Evolutionary conservation across 495 filamentous ascomycete genomes (phyloP), one percentile per base, ranked within the genome.

Genomic region (Umbilicaria muhlenbergii): DNA sequence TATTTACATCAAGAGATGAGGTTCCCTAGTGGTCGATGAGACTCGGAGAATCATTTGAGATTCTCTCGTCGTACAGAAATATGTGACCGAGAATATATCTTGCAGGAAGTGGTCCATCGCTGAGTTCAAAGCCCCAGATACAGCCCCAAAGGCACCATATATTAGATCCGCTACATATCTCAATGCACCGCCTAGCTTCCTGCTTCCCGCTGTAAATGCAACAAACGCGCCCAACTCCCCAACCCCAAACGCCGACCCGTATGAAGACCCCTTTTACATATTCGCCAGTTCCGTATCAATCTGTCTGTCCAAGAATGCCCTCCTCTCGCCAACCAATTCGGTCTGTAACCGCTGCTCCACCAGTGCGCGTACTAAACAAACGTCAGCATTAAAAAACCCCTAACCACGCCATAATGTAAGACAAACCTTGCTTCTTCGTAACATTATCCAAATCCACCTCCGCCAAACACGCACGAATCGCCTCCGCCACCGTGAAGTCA

Each of bases 391-490:
- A 3, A 32, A 11, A 5, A 12, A 13, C n/a, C 24, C 13, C 28
- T 6, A 37, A 10, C 11, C 24, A 18, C 4, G 2, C 28, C 1
- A 34, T 17, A 31, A 15, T 36, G 11, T 17, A 36, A 24, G 36
- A 59, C 65, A 64, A 64, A 69, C 78, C 69, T 70, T 96, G 91
- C 65, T 96, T 98, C 77, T 98, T 98, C 14, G 91, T 98, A 31
- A 98, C 86, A 13, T 70, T 88, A 58, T 98, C 91, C 16, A 98
- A 64, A 63, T 98, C 87, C 2, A 94, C 87, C 55, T 94, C 89
- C n/a, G 72, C 64, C 47, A 98, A 65, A 55, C 86, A 86, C 39
- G 66, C 60, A 51, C 84, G 81, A 47, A 96, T 85, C 11, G 82
- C 81, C 42, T 93, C 84, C 35, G 82, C 67, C 44, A 98, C 95